Base-by-base conservation (phyloP, 192 early-diverging fungal genomes). In the Coemansia sp. region DNA sequence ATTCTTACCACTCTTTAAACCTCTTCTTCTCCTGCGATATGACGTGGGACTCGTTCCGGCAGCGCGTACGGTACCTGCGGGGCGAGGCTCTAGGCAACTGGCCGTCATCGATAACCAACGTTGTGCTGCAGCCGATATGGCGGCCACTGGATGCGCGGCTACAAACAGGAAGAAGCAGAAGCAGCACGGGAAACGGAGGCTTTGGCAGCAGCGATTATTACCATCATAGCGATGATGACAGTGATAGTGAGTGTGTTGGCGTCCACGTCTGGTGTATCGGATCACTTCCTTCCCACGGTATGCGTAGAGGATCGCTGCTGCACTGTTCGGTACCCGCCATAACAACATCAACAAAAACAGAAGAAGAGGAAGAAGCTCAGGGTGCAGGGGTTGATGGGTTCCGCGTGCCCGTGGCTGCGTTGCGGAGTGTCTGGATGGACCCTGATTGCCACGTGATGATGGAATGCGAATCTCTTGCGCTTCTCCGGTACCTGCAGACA, bases 21-120 rank as follows among this genome's bases (percentile, higher is more conserved):
- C 25, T 2, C 25, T 25, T 2, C 2, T 25, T 2, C 25, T 2
- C 2, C 25, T 2, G 25, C 2, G 25, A 25, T 25, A 70, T 70
- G 68, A 37, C 49, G 19, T 70, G 60, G 68, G 68, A 70, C 57
- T 63, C 68, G 32, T 70, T 70, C 37, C 60, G 61, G 32, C 68
- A 63, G 14, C 45, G 68, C n/a, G 68, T 70, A n/a, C 60, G 68
- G 51, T 57, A 70, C n/a, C 5, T 70, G 59, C 68, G 68, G 3
- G 68, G 68, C 20, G 68, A 70, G 53, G 68, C 68, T 9, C 61
- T 70, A 0, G 32, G 51, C 51, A 63, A 25, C 53, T 70, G 68
- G 68, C 68, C 68, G 22, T 5, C 61, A 16, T 17, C 53, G 10
- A 44, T 70, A 16, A 20, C 58, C 5, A 54, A 63, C 16, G 68